Conservation (phyloP, 2,329 filamentous ascomycete species). For the Cadophora sp. region DNA sequence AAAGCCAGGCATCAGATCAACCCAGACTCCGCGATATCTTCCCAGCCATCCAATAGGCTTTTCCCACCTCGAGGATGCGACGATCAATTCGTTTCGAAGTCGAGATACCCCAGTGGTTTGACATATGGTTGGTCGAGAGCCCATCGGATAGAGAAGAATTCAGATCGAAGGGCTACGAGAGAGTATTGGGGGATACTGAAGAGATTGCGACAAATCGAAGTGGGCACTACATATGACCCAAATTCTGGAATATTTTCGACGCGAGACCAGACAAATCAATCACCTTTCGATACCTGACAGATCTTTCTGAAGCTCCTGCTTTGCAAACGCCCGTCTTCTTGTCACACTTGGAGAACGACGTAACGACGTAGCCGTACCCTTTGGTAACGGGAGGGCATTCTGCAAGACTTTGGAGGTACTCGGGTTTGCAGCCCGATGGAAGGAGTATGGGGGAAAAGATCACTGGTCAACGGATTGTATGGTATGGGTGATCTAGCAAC, state of each 20-base stretch:
- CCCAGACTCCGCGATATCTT: constrained; percentile 28
- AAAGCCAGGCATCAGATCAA: constrained; percentile 44
- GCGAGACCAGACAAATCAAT: neutral
- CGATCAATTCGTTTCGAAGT: constrained; percentile 42
- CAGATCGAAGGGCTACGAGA: constrained; percentile 51
- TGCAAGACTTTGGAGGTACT: neutral
- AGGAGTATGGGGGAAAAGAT: neutral
- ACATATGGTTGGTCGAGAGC: constrained; percentile 50
- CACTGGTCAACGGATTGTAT: neutral
- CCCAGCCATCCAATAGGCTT: constrained; percentile 32
- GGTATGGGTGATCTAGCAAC: neutral
- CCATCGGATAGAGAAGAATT: constrained; percentile 50
- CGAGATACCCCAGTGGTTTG: constrained; percentile 56
- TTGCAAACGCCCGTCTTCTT: neutral
- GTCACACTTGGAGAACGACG: neutral
- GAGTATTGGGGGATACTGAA: constrained; percentile 46
- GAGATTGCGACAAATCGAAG: neutral
- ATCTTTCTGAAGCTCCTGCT: neutral
- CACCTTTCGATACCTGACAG: neutral
- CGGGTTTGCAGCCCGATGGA: neutral
- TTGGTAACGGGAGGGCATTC: neutral
- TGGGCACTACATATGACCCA: neutral
- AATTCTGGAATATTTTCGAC: neutral
- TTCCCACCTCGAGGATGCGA: constrained; percentile 36
- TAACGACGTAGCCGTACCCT: neutral